Evolutionary conservation across 306 rosid species (phyloP).

Genomic region (Sesbania bispinosa): DNA sequence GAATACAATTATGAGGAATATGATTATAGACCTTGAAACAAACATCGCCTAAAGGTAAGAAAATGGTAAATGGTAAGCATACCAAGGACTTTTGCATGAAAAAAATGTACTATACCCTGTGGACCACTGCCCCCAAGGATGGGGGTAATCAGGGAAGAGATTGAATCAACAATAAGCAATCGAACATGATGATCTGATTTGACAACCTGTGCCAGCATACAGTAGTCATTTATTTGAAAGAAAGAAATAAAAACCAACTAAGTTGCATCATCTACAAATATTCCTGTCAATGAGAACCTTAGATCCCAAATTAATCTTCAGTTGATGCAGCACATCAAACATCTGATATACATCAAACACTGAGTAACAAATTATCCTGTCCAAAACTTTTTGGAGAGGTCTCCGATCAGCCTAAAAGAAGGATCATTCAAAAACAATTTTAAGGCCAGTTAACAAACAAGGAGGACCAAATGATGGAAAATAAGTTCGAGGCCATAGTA

Average conservation of each 20-base stretch:
- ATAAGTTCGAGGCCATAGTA: not conserved
- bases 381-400: slow-evolving; percentile 54
- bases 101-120: slow-evolving; percentile 61
- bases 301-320: slow-evolving; percentile 53
- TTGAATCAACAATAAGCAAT: slow-evolving; percentile 75
- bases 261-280: slow-evolving; percentile 6
- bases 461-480: slow-evolving; percentile 12
- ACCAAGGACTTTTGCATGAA: slow-evolving; percentile 17
- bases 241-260: slow-evolving; percentile 12
- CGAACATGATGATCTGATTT: slow-evolving; percentile 47
- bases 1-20: no score
- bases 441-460: slow-evolving; percentile 3
- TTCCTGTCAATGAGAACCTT: slow-evolving; percentile 50
- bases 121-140: slow-evolving; percentile 77
- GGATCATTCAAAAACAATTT: slow-evolving; percentile 28
- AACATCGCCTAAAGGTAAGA: not conserved
- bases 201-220: slow-evolving; percentile 37
- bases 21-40: no score
- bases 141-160: slow-evolving; percentile 81
- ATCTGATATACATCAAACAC: slow-evolving; percentile 77
- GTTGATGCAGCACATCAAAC: slow-evolving; percentile 71
- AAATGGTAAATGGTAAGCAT: slow-evolving; percentile 12
- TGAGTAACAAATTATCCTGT: slow-evolving; percentile 62
- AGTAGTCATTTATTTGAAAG: slow-evolving; percentile 21
- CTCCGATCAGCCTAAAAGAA: slow-evolving; percentile 41